These are phyloP conservation scores for Coemansia sp. DNA, from an alignment of 192 early-diverging fungal species.

Conservation along the genomic window DNA sequence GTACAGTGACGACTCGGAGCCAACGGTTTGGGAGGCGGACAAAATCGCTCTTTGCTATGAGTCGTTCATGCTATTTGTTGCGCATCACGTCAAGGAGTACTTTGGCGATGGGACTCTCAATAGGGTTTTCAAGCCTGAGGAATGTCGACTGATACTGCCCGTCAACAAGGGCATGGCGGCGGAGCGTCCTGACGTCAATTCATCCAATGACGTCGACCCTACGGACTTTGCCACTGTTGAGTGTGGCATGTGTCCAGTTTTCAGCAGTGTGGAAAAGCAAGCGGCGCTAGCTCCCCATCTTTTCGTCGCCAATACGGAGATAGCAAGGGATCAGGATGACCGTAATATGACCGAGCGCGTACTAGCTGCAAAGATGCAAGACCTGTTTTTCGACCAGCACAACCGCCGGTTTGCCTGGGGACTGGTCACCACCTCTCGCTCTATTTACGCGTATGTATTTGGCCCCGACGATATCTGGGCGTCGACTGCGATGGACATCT, in stretches of 20 bases:
- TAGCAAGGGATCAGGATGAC: not conserved
- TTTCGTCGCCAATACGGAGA: not conserved
- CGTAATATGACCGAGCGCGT: not conserved
- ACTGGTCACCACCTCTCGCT: not conserved
- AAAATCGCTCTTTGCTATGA: not conserved
- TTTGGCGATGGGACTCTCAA: not conserved
- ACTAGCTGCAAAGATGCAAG: not conserved
- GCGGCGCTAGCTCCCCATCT: not conserved
- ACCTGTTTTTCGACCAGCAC: slow-evolving; percentile 8
- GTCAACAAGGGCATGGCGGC: not conserved
- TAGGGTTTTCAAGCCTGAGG: not conserved
- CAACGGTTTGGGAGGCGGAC: not conserved
- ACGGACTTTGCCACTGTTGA: not conserved
- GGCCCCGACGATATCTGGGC: not conserved
- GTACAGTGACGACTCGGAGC: not conserved
- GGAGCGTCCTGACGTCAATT: not conserved
- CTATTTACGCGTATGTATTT: not conserved
- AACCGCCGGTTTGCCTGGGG: slow-evolving; percentile 27
- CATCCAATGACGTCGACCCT: not conserved
- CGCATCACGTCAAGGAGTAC: not conserved
- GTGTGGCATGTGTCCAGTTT: not conserved
- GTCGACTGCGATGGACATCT: not conserved
- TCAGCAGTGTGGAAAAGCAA: not conserved
- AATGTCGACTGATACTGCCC: not conserved
- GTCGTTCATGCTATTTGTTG: not conserved